A percentile compares a stretch with the other conserved stretches of the same genome.
Conservation (phyloP, 176 grass and related monocot genomes). For the Chloris gayana region DNA sequence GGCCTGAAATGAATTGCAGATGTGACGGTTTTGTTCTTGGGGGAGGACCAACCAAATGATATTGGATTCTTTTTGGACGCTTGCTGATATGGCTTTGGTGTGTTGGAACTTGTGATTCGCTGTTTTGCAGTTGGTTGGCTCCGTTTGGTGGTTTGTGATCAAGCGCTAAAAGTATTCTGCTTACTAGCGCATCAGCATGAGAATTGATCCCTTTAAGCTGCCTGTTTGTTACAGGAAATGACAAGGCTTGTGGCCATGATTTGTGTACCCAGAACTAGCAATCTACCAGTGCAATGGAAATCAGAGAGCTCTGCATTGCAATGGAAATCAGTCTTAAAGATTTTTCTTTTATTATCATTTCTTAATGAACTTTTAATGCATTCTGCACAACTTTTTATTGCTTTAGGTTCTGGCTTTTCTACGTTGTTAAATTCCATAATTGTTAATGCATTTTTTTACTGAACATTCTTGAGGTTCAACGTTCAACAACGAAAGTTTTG, state of each 20-base stretch:
- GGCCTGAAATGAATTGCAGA: not conserved
- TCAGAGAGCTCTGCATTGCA: not conserved
- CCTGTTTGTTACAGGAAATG: constrained; percentile 11
- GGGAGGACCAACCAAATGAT: constrained; percentile 10
- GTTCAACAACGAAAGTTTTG: not conserved
- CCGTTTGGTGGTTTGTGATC: constrained; percentile 47
- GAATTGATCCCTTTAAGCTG: not conserved
- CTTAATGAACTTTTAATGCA: not conserved
- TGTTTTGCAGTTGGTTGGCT: constrained; percentile 47
- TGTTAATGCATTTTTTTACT: not conserved
- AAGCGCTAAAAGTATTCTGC: constrained; percentile 7
- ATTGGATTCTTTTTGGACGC: constrained; percentile 42
- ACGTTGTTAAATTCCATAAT: not conserved
- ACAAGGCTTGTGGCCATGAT: not conserved
- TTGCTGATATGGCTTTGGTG: constrained; percentile 35
- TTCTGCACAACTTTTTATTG: not conserved
- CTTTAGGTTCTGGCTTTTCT: not conserved
- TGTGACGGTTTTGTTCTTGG: not conserved
- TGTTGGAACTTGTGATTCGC: constrained; percentile 51
- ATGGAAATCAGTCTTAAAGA: not conserved
- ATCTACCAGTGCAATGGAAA: no score
- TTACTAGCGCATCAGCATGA: not conserved
- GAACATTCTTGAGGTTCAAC: not conserved
- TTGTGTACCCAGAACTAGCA: not conserved
- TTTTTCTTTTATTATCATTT: not conserved